Base-by-base conservation (phyloP, 176 grass and related monocot species). In the Carex myosuroides region DNA sequence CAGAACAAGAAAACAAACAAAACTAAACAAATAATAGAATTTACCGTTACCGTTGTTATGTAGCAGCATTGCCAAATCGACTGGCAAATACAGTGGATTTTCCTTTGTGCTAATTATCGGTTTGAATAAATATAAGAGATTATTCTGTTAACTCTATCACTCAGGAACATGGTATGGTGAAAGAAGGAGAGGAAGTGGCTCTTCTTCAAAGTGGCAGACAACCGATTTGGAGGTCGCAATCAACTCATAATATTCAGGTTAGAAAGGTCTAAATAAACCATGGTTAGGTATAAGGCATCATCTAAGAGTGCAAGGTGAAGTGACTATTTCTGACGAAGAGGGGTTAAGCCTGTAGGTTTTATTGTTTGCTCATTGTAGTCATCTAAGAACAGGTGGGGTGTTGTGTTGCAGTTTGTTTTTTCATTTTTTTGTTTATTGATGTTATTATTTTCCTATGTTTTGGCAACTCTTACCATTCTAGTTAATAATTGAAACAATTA, bases 221-320 rank as follows among this genome's bases (percentile, higher is more conserved):
- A 66, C 93, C 96, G 17, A 99, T 99, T 86, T 99, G 96, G 96
- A 90, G 93, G 89, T 99, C 93, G 14, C 96, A 99, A 83, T 95
- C 93, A 80, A 99, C 91, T 54, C 96, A 99, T 77, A 94, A 92
- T 68, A 95, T 99, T 88, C 96, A 99, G 88, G 91, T 99, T 54
- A 90, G 93, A 84, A 92, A 94, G 87, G 79, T 90, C 64, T 92
- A 81, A 90, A 10, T 82, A 32, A 24, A 66, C 11, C 48, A 30
- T 76, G 48, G 48, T 76, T 70, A 41, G 17, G 35, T 87, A 30
- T 9, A 46, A 18, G 18, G 54, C 39, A 61, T 62, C 53, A 75
- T 61, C 52, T 58, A 71, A 26, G 41, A 54, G 1, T 41, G 50
- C 71, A n/a, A 42, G 53, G 35, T 2, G 29, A 37, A 60, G 37